Base-by-base conservation (phyloP, 768 basidiomycete species). In the Paxillus ammoniavirescens region DNA sequence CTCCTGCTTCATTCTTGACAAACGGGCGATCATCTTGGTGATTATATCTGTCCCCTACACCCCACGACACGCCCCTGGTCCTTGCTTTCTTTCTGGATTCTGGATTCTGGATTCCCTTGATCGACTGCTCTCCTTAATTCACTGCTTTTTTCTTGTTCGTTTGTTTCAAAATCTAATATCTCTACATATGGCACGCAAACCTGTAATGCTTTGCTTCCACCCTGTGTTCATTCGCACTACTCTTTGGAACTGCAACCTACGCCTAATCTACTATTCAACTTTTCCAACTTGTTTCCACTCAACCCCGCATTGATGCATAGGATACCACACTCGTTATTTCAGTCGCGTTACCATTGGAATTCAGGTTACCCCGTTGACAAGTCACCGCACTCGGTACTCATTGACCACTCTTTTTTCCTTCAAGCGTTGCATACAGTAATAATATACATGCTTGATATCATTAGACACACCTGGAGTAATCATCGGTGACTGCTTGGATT, bases 81-180 rank as follows among this genome's bases (percentile, higher is more conserved):
- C 26, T 10, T 40, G 41, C 31, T 31, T 35, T 35, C 4, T 31
- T 31, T 31, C 2, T 31, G 31, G 1, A 10, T 31, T 31, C 31
- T 31, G 31, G 31, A 31, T 31, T 10, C 31, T 44, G 21, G 21
- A 21, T 21, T 21, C 21, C 21, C 3, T 21, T 21, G 21, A 21
- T 55, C 18, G 57, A 53, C 37, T 17, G 2, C 30, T 15, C 28
- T 30, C 26, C 31, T 2, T n/a, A 18, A 38, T 35, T 28, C 40
- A 33, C 47, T 41, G 18, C 23, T 44, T 35, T 42, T 59, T 48
- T 42, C 56, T 54, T 41, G 31, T 52, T 49, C 35, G 42, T 31
- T 43, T 40, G 53, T 58, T 51, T 50, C 55, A 50, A 65, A 55
- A 35, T 47, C 53, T 65, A 67, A 64, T 65, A 50, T 31, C 50